Evolutionary conservation across 2,329 filamentous ascomycete species (phyloP).

Genomic region (Colletotrichum truncatum): DNA sequence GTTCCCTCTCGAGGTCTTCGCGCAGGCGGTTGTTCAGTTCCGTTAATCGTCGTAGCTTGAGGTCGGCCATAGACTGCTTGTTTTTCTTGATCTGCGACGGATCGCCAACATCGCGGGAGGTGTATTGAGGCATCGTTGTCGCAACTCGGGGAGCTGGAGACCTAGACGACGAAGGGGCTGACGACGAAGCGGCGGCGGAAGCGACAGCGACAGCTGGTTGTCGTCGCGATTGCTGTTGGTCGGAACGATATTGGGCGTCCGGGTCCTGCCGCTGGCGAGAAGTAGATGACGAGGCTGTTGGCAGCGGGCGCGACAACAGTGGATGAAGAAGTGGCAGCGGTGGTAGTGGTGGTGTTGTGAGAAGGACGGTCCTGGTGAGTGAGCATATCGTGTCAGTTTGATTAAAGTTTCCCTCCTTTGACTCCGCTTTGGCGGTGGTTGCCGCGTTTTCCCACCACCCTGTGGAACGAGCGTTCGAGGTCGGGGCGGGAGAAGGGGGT

Average conservation of each 20-base stretch:
- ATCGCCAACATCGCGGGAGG: conserved; percentile 73
- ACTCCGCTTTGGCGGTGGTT: conserved; percentile 32
- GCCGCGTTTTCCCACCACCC: conserved; percentile 23
- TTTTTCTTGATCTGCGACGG: conserved; percentile 83
- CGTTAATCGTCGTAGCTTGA: conserved; percentile 94
- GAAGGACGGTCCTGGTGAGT: conserved; percentile 26
- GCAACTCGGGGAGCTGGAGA: conserved; percentile 33
- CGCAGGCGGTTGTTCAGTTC: conserved; percentile 96
- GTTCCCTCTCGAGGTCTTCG: conserved; percentile 93
- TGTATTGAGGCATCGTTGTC: conserved; percentile 71
- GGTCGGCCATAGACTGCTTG: conserved; percentile 99
- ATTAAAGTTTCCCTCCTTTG: conserved; percentile 31
- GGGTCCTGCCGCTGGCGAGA: conserved; percentile 27
- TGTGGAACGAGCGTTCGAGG: conserved; percentile 22
- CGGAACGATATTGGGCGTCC: conserved; percentile 5
- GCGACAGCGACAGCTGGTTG: conserved; percentile 11
- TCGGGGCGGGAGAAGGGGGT: conserved; percentile 20
- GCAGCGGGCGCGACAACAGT: conserved; percentile 5
- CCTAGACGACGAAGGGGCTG: conserved; percentile 25
- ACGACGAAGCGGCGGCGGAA: conserved; percentile 27
- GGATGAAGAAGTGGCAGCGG: neutral
- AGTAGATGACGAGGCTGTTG: conserved; percentile 22
- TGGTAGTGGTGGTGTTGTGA: conserved; percentile 17
- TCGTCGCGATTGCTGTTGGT: conserved; percentile 15
- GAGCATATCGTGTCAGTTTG: conserved; percentile 33